Percentiles rank a stretch among this genome's conserved stretches.
phyloP scores from a whole-genome alignment of 805 yeast species.

The Brettanomyces custersianus region DNA sequence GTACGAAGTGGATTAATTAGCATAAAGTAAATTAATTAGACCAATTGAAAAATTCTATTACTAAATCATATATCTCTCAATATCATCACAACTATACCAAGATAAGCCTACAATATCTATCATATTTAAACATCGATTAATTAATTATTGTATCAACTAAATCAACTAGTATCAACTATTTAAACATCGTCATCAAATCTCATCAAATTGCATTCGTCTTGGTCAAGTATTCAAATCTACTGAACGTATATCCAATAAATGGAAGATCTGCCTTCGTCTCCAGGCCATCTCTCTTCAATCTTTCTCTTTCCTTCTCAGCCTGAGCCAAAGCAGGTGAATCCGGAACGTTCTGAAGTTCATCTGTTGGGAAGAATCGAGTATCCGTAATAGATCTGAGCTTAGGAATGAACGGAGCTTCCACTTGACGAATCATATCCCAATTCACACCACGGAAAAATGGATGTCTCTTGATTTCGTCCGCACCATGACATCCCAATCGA shows the following conservation, averaged over 20 bases:
- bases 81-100: too few relatives aligned
- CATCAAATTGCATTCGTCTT: constrained; percentile 48
- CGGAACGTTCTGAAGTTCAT: constrained; percentile 90
- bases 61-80: too few relatives aligned
- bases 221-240: constrained; percentile 88
- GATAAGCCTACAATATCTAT: too few relatives aligned
- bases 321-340: constrained; percentile 70
- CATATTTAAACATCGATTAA: too few relatives aligned
- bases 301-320: constrained; percentile 60
- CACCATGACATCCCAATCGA: constrained; percentile 81
- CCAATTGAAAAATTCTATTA: too few relatives aligned
- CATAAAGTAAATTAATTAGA: too few relatives aligned
- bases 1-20: too few relatives aligned
- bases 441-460: constrained; percentile 95
- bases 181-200: too few relatives aligned
- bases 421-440: constrained; percentile 82
- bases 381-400: constrained; percentile 87
- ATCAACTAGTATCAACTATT: too few relatives aligned
- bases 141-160: too few relatives aligned
- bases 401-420: constrained; percentile 91
- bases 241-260: constrained; percentile 93
- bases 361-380: constrained; percentile 96
- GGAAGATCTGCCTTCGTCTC: constrained; percentile 83
- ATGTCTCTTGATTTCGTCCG: constrained; percentile 81
- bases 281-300: constrained; percentile 33